Evolutionary conservation across 345 rosid species (phyloP), one percentile per base, ranked within the genome.

Genomic region (Heritiera fomes): DNA sequence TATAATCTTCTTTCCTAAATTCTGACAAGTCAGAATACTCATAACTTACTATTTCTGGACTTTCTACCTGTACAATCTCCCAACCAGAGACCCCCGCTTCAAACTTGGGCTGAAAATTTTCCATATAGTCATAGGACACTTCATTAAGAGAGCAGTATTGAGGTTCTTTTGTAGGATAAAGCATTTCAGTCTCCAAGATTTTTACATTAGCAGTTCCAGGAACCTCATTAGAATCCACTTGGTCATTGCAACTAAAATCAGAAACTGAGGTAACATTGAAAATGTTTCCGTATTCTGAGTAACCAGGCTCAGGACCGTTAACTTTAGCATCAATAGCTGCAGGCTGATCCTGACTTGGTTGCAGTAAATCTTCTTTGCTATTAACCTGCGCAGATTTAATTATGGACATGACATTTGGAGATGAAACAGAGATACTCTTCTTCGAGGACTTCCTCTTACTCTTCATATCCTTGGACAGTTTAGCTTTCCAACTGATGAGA

Each of bases 401-500:
- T n/a, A 60, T 41, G 28, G 49, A 67, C 63, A 46, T 40, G 43
- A 68, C 83, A 73, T 47, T 72, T 46, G 76, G 67, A 59, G 71
- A 84, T 61, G 80, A 79, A 77, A 70, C 15, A 40, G 71, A 71
- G 28, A n/a, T n/a, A n/a, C 59, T 59, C 62, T 60, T 83, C 78
- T 65, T 74, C 23, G 46, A 81, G 78, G 77, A 49, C 77, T 82
- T 86, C 40, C 74, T 85, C 83, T 84, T 86, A 7, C 45, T 73
- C 77, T 86, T 86, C 60, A 53, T 75, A 20, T 76, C 85, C 80
- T 85, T 88, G 56, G 85, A 84, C 50, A 90, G 71, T 55, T 83
- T 90, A 8, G 87, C 77, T 75, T 82, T 84, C 93, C 77, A 90
- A 73, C 8, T 47, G 68, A 82, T 85, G 64, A 93, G 92, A 73